Percentiles rank a stretch among this genome's conserved stretches.
Evolutionary conservation across 805 yeast genomes (phyloP).

Genomic region (Nakazawaea pomicola): DNA sequence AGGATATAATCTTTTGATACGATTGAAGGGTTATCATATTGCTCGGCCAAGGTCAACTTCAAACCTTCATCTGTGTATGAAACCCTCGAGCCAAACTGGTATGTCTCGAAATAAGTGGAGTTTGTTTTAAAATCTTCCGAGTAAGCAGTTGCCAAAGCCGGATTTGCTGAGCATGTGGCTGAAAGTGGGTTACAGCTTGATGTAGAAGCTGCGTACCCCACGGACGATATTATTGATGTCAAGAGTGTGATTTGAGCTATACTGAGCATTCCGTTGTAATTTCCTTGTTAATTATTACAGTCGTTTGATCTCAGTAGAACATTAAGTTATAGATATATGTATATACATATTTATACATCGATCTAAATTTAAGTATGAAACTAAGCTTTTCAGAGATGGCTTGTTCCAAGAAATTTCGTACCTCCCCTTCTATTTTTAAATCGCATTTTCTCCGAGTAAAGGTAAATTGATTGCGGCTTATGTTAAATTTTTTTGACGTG

Average conservation of each 20-base stretch:
- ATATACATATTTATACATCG: too few species aligned
- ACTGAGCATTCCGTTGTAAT: neutral
- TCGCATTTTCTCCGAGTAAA: too few species aligned
- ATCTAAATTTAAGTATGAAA: too few species aligned
- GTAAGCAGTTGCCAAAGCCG: constrained; percentile 59
- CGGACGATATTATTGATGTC: neutral
- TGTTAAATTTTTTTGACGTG: neutral
- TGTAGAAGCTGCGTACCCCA: neutral
- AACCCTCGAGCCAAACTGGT: constrained; percentile 37
- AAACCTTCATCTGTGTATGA: constrained; percentile 56
- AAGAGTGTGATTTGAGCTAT: neutral
- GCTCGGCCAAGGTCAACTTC: constrained; percentile 49
- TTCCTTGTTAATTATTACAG: too few species aligned
- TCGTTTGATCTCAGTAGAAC: too few species aligned
- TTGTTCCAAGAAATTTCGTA: too few species aligned
- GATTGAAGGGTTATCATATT: constrained; percentile 75
- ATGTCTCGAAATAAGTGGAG: constrained; percentile 38
- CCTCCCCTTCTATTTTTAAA: too few species aligned
- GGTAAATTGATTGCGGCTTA: neutral
- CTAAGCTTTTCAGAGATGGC: too few species aligned
- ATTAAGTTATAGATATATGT: too few species aligned
- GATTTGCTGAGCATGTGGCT: constrained; percentile 33
- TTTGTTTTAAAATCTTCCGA: constrained; percentile 46
- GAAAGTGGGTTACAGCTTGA: constrained; percentile 27
- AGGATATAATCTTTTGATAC: constrained; percentile 77